Base-by-base conservation (phyloP, 257 asterid genomes). In the Prunella vulgaris region DNA sequence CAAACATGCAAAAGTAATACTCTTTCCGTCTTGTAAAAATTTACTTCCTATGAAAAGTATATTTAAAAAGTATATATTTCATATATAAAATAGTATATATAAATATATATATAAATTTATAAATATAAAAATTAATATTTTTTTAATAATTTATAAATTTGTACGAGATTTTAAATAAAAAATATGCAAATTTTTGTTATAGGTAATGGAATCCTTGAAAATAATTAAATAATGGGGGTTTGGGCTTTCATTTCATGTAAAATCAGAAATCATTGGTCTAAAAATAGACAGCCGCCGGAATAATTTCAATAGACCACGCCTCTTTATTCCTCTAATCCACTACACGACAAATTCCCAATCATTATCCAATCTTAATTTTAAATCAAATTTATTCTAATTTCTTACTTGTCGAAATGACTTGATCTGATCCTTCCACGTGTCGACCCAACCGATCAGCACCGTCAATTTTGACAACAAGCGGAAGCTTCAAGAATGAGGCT, bases 201-300 rank as follows among this genome's bases (percentile, higher is more conserved):
- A n/a, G n/a, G n/a, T n/a, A n/a, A n/a, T n/a, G n/a, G n/a, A n/a
- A n/a, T n/a, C n/a, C n/a, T n/a, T n/a, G n/a, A n/a, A n/a, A n/a
- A n/a, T n/a, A n/a, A 25, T 40, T 7, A 2, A 49, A 1, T 1
- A 18, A 51, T 46, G 20, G 53, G 53, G 53, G 53, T n/a, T n/a
- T 21, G 54, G 40, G 25, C 1, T 58, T 56, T 38, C 35, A 51
- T 58, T 56, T 38, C 35, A 51, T 64, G 80, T 77, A 66, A 71
- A 64, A 81, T 77, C 78, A 44, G 4, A 30, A 52, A 72, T 83
- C 27, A 80, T 78, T 74, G 79, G 81, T 72, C 76, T 51, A 64
- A 72, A 71, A 69, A 73, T 35, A 33, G 78, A 77, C 72, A 64
- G 88, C 84, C 90, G 87, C 87, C 90, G 73, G 76, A 79, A 77